Base-by-base conservation (phyloP, 1,284 basidiomycete species). In the Trametes hirsuta region DNA sequence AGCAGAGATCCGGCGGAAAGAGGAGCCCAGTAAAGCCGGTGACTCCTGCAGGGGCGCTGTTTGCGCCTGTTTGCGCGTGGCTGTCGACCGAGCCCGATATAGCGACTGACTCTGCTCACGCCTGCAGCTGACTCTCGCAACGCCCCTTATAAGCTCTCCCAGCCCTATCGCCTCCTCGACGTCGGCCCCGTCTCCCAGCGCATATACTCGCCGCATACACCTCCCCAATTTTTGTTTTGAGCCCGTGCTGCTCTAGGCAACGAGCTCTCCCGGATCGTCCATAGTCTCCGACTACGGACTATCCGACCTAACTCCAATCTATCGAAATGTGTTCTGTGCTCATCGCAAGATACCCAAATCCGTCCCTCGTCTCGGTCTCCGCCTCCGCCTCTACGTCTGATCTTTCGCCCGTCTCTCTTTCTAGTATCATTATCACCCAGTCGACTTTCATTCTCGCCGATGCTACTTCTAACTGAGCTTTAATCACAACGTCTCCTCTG, bases 201-300 rank as follows among this genome's bases (percentile, higher is more conserved):
- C 48, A 55, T 21, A 12, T 46, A 9, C 22, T 35, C 45, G 40
- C 53, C 21, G 34, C 14, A 47, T 30, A 25, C 36, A 55, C 30
- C 39, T 41, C 10, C 15, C 9, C 46, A 46, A 42, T 30, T 8
- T 15, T 41, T 18, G n/a, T 42, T 10, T 22, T 18, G 64, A 62
- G 70, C 70, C 66, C 66, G 63, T 69, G 63, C 68, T 62, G 51
- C 58, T 56, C 55, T 40, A 60, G 61, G 65, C 66, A 62, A 63
- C 61, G 64, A 66, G 67, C 70, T 68, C 60, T 47, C 44, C 54
- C 66, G 73, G 73, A 72, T 71, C 61, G 71, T 72, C 73, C 70
- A 53, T 69, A 72, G 73, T 74, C 72, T 45, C 59, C 62, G 72
- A 73, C 72, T 73, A 69, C 52, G 69, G 72, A 64, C 71, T 59